Conservation (phyloP, 495 filamentous ascomycete species). For the Aspergillus egyptiacus region DNA sequence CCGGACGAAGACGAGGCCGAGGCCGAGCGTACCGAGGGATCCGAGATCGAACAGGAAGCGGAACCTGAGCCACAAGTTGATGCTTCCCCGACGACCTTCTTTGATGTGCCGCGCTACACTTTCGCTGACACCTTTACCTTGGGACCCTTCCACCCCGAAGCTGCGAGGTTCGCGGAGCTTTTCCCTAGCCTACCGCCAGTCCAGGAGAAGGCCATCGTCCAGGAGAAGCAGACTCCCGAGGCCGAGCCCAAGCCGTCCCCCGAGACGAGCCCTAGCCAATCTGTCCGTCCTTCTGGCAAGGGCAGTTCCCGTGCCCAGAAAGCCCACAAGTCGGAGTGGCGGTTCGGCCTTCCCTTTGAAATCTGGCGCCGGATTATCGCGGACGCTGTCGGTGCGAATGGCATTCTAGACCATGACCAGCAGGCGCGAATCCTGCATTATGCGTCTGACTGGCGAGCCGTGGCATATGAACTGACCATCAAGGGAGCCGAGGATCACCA, state of each 20-base stretch:
- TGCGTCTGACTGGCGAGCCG: constrained; percentile 23
- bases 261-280: background rate
- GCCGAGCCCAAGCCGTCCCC: background rate
- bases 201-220: background rate
- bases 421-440: constrained; percentile 26
- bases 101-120: background rate
- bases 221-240: too few relatives aligned
- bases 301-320: background rate
- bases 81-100: background rate
- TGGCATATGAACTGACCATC: constrained; percentile 22
- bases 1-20: background rate
- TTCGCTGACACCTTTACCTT: background rate
- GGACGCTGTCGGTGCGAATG: constrained; percentile 25
- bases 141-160: constrained; percentile 16
- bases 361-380: constrained; percentile 33
- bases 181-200: constrained; percentile 14
- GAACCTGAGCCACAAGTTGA: too few relatives aligned
- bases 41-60: background rate
- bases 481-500: constrained; percentile 24
- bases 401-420: constrained; percentile 30
- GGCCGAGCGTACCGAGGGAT: background rate
- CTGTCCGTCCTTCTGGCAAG: background rate
- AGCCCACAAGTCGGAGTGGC: constrained; percentile 13
- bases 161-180: constrained; percentile 12
- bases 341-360: constrained; percentile 24